Conservation (phyloP, 1,284 basidiomycete genomes). For the Pisolithus thermaeus region DNA sequence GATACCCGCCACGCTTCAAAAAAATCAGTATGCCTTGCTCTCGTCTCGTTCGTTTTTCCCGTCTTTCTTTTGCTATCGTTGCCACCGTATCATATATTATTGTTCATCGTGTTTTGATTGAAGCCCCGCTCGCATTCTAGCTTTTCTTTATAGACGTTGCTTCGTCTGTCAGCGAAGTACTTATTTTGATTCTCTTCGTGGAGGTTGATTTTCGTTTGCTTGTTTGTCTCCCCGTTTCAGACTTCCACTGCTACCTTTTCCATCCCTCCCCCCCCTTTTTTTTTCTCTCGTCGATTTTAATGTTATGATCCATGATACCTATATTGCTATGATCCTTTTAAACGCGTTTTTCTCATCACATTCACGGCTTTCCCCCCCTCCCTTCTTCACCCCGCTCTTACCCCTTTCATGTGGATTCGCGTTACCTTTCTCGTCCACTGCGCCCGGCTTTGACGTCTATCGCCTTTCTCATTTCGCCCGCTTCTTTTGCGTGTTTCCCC, state of each 20-base stretch:
- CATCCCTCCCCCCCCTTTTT: background rate
- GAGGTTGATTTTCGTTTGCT: background rate
- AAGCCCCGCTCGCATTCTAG: background rate
- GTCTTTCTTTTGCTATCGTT: background rate
- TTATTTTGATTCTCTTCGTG: background rate
- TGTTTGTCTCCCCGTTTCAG: background rate
- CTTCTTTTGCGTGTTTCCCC: background rate
- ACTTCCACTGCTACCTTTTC: background rate
- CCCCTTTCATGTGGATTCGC: background rate
- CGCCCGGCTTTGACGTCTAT: background rate
- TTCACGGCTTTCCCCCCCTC: background rate
- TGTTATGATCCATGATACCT: background rate
- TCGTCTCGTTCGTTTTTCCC: background rate
- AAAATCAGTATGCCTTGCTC: background rate
- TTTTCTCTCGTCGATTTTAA: background rate
- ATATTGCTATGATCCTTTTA: conserved; percentile 1
- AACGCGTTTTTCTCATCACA: background rate
- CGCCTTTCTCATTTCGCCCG: background rate
- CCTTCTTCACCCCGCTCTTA: background rate
- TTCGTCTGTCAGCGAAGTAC: background rate
- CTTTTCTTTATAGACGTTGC: background rate
- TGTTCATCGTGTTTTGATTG: background rate
- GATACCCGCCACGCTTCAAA: background rate
- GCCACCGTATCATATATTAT: background rate
- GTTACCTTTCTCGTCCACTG: background rate